Conservation (phyloP, 345 rosid species). For the Gossypium stocksii region DNA sequence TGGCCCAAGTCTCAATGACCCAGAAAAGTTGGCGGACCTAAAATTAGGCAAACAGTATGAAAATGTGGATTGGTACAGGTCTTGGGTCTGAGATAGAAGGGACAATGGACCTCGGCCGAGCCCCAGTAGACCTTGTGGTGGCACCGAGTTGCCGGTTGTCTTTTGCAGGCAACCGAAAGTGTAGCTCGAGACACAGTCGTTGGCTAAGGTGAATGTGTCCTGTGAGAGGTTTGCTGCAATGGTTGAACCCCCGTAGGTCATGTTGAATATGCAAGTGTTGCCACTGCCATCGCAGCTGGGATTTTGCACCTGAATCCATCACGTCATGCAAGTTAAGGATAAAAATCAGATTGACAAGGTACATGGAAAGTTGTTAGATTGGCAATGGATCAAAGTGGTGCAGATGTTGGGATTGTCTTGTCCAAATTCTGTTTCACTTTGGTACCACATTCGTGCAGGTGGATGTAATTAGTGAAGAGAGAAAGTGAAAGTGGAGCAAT, state of each 20-base stretch:
- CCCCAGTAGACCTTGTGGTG: constrained; percentile 84
- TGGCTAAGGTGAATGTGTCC: constrained; percentile 61
- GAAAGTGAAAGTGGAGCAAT: too few relatives aligned
- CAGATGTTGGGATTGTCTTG: too few relatives aligned
- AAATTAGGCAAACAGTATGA: constrained; percentile 89
- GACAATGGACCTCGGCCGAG: constrained; percentile 88
- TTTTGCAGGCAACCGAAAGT: constrained; percentile 78
- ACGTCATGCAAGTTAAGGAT: background rate
- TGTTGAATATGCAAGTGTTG: constrained; percentile 62
- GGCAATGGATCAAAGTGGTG: too few relatives aligned
- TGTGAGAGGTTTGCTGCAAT: constrained; percentile 61
- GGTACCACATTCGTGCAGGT: too few relatives aligned
- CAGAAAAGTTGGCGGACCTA: constrained; percentile 68
- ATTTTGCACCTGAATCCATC: constrained; percentile 49
- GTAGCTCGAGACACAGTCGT: constrained; percentile 53
- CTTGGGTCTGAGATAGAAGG: constrained; percentile 66
- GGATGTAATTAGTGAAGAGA: too few relatives aligned
- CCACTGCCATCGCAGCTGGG: constrained; percentile 53
- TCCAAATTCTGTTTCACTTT: too few relatives aligned
- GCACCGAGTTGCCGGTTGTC: constrained; percentile 62
- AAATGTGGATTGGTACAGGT: constrained; percentile 64
- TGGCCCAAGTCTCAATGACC: constrained; percentile 84
- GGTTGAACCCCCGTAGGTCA: constrained; percentile 76
- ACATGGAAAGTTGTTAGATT: too few relatives aligned
- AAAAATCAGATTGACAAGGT: too few relatives aligned